Conservation (phyloP, 2,329 filamentous ascomycete species). For the Fusarium sp. region DNA sequence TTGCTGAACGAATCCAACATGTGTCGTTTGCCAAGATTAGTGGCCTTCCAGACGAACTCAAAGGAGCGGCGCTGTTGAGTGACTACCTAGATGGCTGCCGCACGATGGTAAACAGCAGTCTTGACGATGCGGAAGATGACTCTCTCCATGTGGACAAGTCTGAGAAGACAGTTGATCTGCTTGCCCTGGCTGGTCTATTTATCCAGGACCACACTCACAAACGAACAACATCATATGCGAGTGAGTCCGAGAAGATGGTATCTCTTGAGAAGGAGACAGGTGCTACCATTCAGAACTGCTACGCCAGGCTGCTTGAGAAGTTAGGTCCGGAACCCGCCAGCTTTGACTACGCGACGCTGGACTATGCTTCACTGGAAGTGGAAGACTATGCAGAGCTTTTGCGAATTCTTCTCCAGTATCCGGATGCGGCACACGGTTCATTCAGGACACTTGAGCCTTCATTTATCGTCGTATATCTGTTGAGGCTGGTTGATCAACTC, state of each 20-base stretch:
- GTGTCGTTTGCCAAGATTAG: constrained; percentile 67
- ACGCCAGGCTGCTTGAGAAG: constrained; percentile 28
- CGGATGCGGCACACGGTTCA: constrained; percentile 71
- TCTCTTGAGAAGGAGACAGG: constrained; percentile 30
- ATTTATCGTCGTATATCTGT: constrained; percentile 71
- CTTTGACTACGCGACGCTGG: constrained; percentile 25
- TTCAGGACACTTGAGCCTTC: constrained; percentile 74
- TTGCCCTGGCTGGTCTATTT: constrained; percentile 32
- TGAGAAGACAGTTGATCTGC: constrained; percentile 18
- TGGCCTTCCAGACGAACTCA: constrained; percentile 26
- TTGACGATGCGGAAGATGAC: constrained; percentile 26
- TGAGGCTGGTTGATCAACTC: constrained; percentile 30
- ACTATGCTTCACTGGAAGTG: constrained; percentile 27
- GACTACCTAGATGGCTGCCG: constrained; percentile 36
- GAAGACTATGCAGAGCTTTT: constrained; percentile 52
- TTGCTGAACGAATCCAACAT: constrained; percentile 51
- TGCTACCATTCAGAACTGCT: constrained; percentile 40
- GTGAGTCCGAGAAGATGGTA: constrained; percentile 50
- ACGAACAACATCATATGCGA: constrained; percentile 36
- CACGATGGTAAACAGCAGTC: not conserved
- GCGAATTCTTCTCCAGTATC: constrained; percentile 71
- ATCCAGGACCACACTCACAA: constrained; percentile 46
- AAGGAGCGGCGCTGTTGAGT: constrained; percentile 28
- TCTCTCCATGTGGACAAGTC: constrained; percentile 14
- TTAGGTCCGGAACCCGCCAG: constrained; percentile 1